Percentiles rank a stretch among this genome's conserved stretches.
phyloP scores from a whole-genome alignment of 2,329 filamentous ascomycete genomes.

The Venturia effusa region DNA sequence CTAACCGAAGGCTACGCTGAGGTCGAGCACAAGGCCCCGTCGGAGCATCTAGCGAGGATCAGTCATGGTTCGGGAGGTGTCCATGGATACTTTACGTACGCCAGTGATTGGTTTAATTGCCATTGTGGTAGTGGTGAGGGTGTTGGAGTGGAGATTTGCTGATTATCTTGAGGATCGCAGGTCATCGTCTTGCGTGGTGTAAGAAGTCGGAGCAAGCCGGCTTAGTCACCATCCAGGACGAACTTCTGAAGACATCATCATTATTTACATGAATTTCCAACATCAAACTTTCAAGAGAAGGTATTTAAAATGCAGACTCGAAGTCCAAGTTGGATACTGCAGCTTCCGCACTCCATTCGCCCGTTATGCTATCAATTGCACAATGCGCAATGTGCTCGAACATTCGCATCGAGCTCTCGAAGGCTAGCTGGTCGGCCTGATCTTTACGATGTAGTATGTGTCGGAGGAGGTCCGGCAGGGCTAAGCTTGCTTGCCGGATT shows the following conservation, averaged over 20 bases:
- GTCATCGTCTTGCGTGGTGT: background rate
- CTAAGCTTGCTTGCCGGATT: slow-evolving; percentile 48
- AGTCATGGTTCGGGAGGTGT: background rate
- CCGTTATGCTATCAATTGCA: background rate
- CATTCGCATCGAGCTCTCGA: background rate
- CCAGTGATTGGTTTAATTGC: slow-evolving; percentile 11
- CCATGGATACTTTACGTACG: background rate
- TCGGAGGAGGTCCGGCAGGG: slow-evolving; percentile 81
- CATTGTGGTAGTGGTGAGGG: background rate
- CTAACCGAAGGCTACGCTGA: slow-evolving; percentile 55
- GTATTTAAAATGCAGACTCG: background rate
- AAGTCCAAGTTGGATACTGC: background rate
- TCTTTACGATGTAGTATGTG: slow-evolving; percentile 86
- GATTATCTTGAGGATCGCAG: background rate
- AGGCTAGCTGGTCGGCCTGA: slow-evolving; percentile 38
- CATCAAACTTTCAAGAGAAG: background rate
- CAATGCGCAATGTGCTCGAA: background rate
- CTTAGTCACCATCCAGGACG: background rate
- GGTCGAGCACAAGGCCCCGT: slow-evolving; percentile 53
- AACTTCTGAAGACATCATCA: background rate
- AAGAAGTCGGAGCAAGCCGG: background rate
- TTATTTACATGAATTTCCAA: background rate
- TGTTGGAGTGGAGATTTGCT: slow-evolving; percentile 1
- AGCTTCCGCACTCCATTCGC: background rate
- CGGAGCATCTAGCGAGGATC: slow-evolving; percentile 52